Evolutionary conservation across 805 yeast genomes (phyloP), one percentile per base, ranked within the genome.

Genomic region (Aciculoconidium aculeatum): DNA sequence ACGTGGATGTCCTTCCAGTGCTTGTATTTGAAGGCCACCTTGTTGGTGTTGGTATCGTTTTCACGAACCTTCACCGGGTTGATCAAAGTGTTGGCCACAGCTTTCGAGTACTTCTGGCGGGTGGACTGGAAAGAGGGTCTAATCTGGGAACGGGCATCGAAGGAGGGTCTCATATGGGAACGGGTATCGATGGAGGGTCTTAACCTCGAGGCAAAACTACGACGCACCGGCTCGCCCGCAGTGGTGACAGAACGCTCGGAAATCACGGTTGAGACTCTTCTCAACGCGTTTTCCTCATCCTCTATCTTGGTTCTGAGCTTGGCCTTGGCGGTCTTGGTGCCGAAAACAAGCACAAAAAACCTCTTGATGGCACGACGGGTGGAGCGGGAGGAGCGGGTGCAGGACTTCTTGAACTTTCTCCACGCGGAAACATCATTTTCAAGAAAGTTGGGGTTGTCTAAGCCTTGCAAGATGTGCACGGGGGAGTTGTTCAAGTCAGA

Each of bases 1-100:
- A 81, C 87, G 23, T 60, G 55, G 19, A 82, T 72, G 42, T 72
- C 74, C 52, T 80, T 80, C 92, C 92, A 81, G 38, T 49, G 34
- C 51, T 63, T 13, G 49, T 42, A 35, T 39, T 42, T 29, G 16
- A 40, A 40, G 7, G 11, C 12, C 9, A 31, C 37, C n/a, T 27
- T 20, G 25, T 30, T 31, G 9, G 32, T 21, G 23, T 17, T 21
- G 5, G 25, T 19, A 15, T 11, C 11, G 16, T 25, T 17, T 2
- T 29, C 21, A 17, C 26, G 24, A 23, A 38, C 44, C 15, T 48
- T 31, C 7, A 21, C 29, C 2, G 55, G 55, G 30, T 50, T 50
- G 25, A 50, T 36, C 6, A 50, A 11, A 11, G 43, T 32, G 35
- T 50, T 44, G 9, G 52, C 26, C 32, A 33, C 10, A 27, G 47